Base-by-base conservation (phyloP, 2,329 filamentous ascomycete species). In the Zymoseptoria crescenta region DNA sequence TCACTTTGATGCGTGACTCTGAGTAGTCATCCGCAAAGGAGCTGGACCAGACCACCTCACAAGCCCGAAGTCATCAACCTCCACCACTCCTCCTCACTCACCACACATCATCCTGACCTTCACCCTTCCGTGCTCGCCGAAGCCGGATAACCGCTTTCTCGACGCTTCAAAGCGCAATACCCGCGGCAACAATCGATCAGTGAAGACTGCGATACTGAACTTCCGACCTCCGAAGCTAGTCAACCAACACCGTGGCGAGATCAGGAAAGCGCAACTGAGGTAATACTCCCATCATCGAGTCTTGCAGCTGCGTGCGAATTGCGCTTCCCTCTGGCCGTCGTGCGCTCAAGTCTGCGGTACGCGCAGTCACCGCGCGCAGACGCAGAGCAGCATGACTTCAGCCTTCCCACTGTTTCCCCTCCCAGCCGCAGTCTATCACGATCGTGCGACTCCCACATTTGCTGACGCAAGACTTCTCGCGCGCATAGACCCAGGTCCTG, bases 401-500 rank as follows among this genome's bases (percentile, higher is more conserved):
- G 51, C 24, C 29, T 52, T 29, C 30, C 27, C 24, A 50, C 35
- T 52, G 41, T 27, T 49, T 52, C 49, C 20, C n/a, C 59, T 24
- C 24, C 51, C 30, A 30, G 19, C 56, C 35, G 35, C 35, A 16
- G 35, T 16, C 35, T 45, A 45, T n/a, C 35, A n/a, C 35, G 24
- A 24, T 24, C 24, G 2, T 24, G 50, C 27, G 10, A 51, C 13
- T 50, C 52, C 55, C 51, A 49, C 62, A 56, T 54, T 45, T 58
- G 56, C 64, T 66, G 58, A 66, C 63, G 45, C 55, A n/a, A 41
- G n/a, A 49, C 53, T 49, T 59, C 54, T 29, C 52, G 56, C 56
- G 49, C 30, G 54, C 16, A 60, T 62, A 72, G 70, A 60, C 58
- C 56, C 56, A 59, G 59, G 69, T 54, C 68, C 83, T 86, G 84